Conservation (phyloP, 257 asterid species). For the Nicotiana knightiana region DNA sequence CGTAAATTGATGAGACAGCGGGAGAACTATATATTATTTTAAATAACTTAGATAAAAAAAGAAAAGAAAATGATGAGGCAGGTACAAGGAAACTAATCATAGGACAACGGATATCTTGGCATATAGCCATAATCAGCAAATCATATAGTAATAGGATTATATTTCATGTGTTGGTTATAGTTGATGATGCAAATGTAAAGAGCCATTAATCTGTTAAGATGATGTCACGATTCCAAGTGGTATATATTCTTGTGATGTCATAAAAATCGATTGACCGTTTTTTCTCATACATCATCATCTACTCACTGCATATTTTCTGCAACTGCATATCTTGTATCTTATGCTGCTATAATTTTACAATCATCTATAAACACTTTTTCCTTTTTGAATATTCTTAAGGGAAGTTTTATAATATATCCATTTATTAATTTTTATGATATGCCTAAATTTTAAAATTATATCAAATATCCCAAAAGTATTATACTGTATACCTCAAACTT, state of each 20-base stretch:
- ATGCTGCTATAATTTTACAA: too few species aligned
- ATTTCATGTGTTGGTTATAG: not conserved
- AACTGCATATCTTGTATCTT: not conserved
- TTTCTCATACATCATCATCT: not conserved
- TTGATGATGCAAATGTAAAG: not conserved
- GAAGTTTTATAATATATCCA: too few species aligned
- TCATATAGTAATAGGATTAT: not conserved
- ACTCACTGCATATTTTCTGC: not conserved
- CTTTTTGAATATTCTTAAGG: too few species aligned
- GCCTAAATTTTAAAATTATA: too few species aligned
- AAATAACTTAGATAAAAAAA: too few species aligned
- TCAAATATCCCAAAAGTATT: too few species aligned
- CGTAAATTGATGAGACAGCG: too few species aligned
- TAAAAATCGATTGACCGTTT: too few species aligned
- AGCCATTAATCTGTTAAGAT: not conserved
- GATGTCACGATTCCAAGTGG: not conserved
- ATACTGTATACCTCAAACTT: too few species aligned
- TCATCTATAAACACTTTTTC: too few species aligned
- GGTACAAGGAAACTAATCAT: not conserved
- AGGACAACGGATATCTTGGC: not conserved
- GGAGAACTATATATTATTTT: too few species aligned
- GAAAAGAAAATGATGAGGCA: not conserved
- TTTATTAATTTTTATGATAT: too few species aligned
- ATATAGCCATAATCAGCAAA: not conserved
- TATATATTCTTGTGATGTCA: not conserved